phyloP scores from a whole-genome alignment of 2,329 filamentous ascomycete species.

The Botrytis paeoniae region DNA sequence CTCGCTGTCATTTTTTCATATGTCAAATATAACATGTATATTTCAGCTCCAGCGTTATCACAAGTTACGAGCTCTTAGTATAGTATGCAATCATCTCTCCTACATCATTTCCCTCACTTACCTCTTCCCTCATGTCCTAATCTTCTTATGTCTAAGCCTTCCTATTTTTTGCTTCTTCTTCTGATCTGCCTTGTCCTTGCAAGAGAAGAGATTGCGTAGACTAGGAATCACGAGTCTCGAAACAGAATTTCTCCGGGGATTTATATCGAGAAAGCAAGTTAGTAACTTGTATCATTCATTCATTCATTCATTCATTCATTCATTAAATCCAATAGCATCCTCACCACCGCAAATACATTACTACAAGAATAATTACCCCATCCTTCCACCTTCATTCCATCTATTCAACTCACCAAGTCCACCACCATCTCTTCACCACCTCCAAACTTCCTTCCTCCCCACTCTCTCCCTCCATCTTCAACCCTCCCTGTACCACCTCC shows the following conservation, averaged over 20 bases:
- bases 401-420: neutral
- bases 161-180: neutral
- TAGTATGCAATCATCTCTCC: neutral
- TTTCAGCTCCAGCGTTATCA: neutral
- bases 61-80: neutral
- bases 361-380: neutral
- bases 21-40: neutral
- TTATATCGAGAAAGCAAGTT: neutral
- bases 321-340: neutral
- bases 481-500: neutral
- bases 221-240: neutral
- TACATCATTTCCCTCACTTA: neutral
- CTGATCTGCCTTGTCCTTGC: neutral
- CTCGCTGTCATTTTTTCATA: neutral
- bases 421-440: neutral
- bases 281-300: neutral
- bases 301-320: neutral
- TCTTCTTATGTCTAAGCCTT: fast-evolving
- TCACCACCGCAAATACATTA: neutral
- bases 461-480: neutral
- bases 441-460: neutral
- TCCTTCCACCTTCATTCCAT: neutral
- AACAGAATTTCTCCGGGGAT: neutral
- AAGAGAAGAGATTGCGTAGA: neutral
- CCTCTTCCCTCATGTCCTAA: neutral